Conservation (phyloP, 805 yeast genomes). For the Pichia insulana region DNA sequence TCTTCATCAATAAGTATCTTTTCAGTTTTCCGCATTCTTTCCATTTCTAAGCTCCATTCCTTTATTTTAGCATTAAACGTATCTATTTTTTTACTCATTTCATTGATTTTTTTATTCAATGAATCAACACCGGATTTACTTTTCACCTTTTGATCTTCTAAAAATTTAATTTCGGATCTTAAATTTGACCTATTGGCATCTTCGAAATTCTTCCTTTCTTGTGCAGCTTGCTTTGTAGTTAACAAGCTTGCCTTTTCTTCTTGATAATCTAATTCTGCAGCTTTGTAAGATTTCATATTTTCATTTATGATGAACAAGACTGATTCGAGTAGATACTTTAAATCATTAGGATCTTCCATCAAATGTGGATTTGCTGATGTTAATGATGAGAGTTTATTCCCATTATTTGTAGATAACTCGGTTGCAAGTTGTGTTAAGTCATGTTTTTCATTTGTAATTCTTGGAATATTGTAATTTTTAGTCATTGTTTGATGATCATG, state of each 20-base stretch:
- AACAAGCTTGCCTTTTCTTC: conserved; percentile 31
- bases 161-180: conserved; percentile 32
- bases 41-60: conserved; percentile 27
- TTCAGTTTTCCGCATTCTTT: conserved; percentile 17
- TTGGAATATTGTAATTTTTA: conserved; percentile 22
- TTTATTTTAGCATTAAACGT: conserved; percentile 28
- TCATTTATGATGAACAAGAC: conserved; percentile 34
- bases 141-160: conserved; percentile 34
- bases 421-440: conserved; percentile 30
- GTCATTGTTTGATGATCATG: conserved; percentile 25
- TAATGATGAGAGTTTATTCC: conserved; percentile 6
- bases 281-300: conserved; percentile 27
- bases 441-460: conserved; percentile 20
- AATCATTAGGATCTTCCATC: conserved; percentile 34
- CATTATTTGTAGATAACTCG: conserved; percentile 7
- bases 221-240: conserved; percentile 29
- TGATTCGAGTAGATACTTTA: conserved; percentile 33
- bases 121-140: conserved; percentile 29
- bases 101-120: conserved; percentile 24
- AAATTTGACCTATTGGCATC: conserved; percentile 33
- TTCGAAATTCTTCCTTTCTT: conserved; percentile 33
- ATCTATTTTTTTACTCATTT: conserved; percentile 24
- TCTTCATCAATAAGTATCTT: conserved; percentile 8
- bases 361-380: conserved; percentile 18
- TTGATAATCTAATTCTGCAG: conserved; percentile 27